phyloP scores from a whole-genome alignment of 2,329 filamentous ascomycete genomes.

The Orbilia quercus region DNA sequence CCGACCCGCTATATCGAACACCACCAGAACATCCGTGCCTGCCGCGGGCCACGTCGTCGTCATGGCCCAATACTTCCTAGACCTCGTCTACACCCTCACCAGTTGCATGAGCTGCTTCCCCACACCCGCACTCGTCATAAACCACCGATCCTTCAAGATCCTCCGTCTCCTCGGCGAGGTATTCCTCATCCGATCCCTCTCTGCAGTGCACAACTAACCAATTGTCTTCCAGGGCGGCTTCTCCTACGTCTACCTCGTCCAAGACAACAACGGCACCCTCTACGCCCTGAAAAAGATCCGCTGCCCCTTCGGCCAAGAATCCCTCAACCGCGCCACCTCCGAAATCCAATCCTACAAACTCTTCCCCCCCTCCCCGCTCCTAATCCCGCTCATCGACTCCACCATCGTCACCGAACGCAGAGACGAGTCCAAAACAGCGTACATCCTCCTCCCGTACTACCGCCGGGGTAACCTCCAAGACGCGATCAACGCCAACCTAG shows the following conservation, averaged over 20 bases:
- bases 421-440: constrained; percentile 86
- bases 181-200: constrained; percentile 60
- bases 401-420: constrained; percentile 77
- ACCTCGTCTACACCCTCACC: constrained; percentile 88
- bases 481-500: constrained; percentile 97
- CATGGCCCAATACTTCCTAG: constrained; percentile 87
- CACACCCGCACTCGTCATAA: constrained; percentile 93
- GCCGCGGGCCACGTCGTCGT: constrained; percentile 4
- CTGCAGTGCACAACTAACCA: constrained; percentile 34
- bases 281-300: constrained; percentile 99
- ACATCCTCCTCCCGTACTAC: constrained; percentile 96
- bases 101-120: constrained; percentile 98
- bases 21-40: neutral
- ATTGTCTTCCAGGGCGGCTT: constrained; percentile 78
- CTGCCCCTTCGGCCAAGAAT: constrained; percentile 97
- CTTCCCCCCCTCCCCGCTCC: constrained; percentile 74
- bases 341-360: constrained; percentile 97
- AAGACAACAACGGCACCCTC: constrained; percentile 85
- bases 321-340: constrained; percentile 90
- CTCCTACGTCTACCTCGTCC: constrained; percentile 98
- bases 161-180: constrained; percentile 91
- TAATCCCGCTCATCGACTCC: constrained; percentile 77
- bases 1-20: neutral
- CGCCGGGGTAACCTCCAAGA: constrained; percentile 94
- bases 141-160: constrained; percentile 94